Base-by-base conservation (phyloP, 1,139 yeast genomes). In the Scheffersomyces stambukii region DNA sequence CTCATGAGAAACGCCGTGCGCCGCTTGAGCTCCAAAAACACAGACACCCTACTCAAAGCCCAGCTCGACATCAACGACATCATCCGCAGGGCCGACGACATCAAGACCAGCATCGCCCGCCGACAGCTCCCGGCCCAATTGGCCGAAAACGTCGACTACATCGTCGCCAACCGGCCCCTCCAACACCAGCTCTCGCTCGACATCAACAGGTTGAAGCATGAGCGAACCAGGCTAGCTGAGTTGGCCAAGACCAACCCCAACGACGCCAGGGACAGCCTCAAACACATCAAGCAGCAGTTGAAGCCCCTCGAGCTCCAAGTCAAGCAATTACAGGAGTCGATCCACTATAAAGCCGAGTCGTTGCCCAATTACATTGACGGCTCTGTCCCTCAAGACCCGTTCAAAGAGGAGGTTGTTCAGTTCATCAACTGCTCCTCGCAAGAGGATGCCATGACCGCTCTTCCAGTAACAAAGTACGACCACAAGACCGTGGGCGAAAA, bases 351-450 rank as follows among this genome's bases (percentile, higher is more conserved):
- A 20, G 69, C 77, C 1, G 81, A 77, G 13, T 52, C 70, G 0
- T 57, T 88, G 9, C 97, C 97, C 0, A 88, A 88, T 44, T 50
- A 74, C 21, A 55, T 85, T 1, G 80, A 77, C 33, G 54, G 67
- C 0, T 42, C 65, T 0, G 83, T 76, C 0, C 70, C 73, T 1
- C 37, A 46, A 1, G 60, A 66, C 14, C 78, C 76, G 17, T 36
- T 39, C 4, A 31, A 39, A 4, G 57, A 56, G 12, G 67, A 65
- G 17, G 48, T 77, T 3, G 67, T 73, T 7, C 57, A 63, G 38
- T 70, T 70, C 51, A 57, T 81, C 21, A 77, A 81, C 37, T 59
- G 69, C 19, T 21, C 30, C 1, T 43, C 59, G 14, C 50, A 51
- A 18, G 51, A 32, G 33, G 60, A 52, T 13, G 53, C 54, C 4